phyloP scores from a whole-genome alignment of 2,329 filamentous ascomycete genomes.

The Talaromyces verruculosus region DNA sequence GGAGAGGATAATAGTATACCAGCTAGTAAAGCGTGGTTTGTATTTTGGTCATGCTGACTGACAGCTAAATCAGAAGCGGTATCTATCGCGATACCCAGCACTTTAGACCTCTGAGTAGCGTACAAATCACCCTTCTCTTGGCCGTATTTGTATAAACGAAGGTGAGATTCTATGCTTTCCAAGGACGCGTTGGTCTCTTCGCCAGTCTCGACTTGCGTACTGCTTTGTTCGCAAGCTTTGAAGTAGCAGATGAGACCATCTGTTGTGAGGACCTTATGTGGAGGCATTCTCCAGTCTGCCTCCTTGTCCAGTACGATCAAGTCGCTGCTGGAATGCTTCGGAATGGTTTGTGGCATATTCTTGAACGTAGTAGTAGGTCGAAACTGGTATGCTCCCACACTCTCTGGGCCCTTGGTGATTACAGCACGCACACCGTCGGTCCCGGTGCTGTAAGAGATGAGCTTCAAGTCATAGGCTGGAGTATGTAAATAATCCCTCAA shows the following conservation, averaged over 20 bases:
- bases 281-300: conserved; percentile 11
- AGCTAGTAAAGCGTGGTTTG: conserved; percentile 1
- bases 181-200: neutral
- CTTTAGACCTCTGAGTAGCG: neutral
- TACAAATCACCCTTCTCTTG: neutral
- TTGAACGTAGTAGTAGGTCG: neutral
- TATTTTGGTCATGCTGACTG: neutral
- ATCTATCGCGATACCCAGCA: conserved; percentile 13
- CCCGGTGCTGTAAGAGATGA: neutral
- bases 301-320: conserved; percentile 9
- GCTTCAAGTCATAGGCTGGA: conserved; percentile 12
- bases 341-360: conserved; percentile 12
- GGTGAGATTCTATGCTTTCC: conserved; percentile 14
- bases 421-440: neutral
- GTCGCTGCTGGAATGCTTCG: conserved; percentile 5
- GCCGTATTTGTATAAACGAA: neutral
- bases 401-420: conserved; percentile 6
- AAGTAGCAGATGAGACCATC: conserved; percentile 14
- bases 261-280: conserved; percentile 4
- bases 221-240: conserved; percentile 7
- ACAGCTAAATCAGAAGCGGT: too few species aligned
- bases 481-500: conserved; percentile 17
- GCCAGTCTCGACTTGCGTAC: neutral
- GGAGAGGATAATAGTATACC: conserved; percentile 8
- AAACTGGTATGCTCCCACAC: conserved; percentile 12